Evolutionary conservation across 1,139 yeast species (phyloP).

Genomic region (Lodderomyces orthopsilosis): DNA sequence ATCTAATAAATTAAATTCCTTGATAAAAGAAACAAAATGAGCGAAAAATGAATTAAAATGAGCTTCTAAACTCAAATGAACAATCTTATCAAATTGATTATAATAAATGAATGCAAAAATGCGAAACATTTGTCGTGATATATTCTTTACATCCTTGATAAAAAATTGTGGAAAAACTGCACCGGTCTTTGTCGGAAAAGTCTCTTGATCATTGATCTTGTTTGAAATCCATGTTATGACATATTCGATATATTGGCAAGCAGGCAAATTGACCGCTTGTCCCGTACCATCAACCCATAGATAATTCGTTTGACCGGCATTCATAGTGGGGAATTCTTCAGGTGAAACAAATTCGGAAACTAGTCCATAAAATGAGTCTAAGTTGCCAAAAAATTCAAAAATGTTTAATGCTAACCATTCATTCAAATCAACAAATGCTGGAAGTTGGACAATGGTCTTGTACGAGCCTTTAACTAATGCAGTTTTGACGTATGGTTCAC

Average conservation of each 20-base stretch:
- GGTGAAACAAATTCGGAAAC: slow-evolving; percentile 87
- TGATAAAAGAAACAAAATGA: slow-evolving; percentile 85
- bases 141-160: slow-evolving; percentile 77
- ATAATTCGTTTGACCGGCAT: slow-evolving; percentile 89
- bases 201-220: slow-evolving; percentile 82
- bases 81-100: slow-evolving; percentile 88
- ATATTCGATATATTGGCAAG: slow-evolving; percentile 87
- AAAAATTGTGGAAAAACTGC: slow-evolving; percentile 90
- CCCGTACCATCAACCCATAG: slow-evolving; percentile 82
- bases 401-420: slow-evolving; percentile 96
- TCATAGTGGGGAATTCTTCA: slow-evolving; percentile 89
- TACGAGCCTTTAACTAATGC: slow-evolving; percentile 97
- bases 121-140: slow-evolving; percentile 87
- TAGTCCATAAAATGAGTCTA: slow-evolving; percentile 85
- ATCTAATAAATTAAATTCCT: slow-evolving; percentile 81
- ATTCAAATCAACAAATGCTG: slow-evolving; percentile 88
- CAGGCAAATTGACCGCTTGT: slow-evolving; percentile 84
- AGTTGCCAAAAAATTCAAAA: slow-evolving; percentile 82
- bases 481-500: slow-evolving; percentile 92
- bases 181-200: slow-evolving; percentile 92
- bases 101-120: slow-evolving; percentile 96
- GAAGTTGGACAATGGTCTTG: slow-evolving; percentile 90
- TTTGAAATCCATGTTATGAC: slow-evolving; percentile 88
- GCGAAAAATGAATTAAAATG: slow-evolving; percentile 98
- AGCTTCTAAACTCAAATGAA: slow-evolving; percentile 89